Evolutionary conservation across 192 early-diverging fungal species (phyloP).

Genomic region (Spinellus fusiger): DNA sequence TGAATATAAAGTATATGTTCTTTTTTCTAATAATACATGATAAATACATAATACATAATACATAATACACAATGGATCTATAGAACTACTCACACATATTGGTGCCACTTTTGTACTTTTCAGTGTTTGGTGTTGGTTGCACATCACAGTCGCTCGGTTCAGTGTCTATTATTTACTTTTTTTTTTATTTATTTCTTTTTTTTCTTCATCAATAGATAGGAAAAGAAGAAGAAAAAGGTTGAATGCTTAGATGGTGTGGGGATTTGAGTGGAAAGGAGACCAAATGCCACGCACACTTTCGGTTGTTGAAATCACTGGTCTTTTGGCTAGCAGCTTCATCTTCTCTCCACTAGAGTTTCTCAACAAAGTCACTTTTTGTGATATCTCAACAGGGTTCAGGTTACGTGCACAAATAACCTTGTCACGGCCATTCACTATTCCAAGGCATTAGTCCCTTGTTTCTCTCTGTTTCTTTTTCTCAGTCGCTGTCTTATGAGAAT

Average conservation of each 20-base stretch:
- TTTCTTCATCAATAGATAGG: too few species aligned
- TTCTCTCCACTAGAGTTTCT: slow-evolving; percentile 59
- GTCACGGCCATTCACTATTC: slow-evolving; percentile 51
- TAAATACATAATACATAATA: too few species aligned
- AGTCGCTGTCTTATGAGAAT: background rate
- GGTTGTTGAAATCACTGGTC: slow-evolving; percentile 70
- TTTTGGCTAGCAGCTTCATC: slow-evolving; percentile 55
- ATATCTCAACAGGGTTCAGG: slow-evolving; percentile 52
- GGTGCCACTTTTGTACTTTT: too few species aligned
- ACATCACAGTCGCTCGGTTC: too few species aligned
- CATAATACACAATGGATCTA: too few species aligned
- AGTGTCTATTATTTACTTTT: background rate
- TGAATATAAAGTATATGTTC: too few species aligned
- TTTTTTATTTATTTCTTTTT: background rate
- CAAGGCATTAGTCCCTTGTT: background rate
- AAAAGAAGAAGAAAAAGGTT: background rate
- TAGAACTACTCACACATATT: too few species aligned
- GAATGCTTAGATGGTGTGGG: slow-evolving; percentile 52
- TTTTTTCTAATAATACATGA: too few species aligned
- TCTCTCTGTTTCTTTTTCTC: background rate
- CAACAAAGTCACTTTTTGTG: slow-evolving; percentile 53
- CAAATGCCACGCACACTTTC: slow-evolving; percentile 77
- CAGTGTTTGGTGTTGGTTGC: too few species aligned
- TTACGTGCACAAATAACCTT: slow-evolving; percentile 65
- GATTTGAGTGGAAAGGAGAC: slow-evolving; percentile 72